A percentile compares a stretch with the other conserved stretches of the same genome.
These are phyloP conservation scores for Penstemon eatonii DNA, from an alignment of 257 asterid species.

Conservation along the genomic window DNA sequence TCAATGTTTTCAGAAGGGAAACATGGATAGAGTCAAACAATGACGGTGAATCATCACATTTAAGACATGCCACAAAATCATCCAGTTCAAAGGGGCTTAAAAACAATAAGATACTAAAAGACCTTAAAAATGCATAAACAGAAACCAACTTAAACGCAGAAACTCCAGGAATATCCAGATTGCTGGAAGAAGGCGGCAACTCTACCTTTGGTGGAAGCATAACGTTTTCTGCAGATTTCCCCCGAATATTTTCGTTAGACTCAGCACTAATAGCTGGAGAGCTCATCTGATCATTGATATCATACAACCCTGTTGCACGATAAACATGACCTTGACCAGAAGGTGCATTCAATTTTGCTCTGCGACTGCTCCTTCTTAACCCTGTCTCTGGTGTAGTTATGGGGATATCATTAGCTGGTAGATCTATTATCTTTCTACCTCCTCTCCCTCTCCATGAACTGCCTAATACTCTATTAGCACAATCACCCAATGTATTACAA, in stretches of 20 bases:
- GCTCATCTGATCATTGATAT: conserved; percentile 36
- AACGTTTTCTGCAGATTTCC: conserved; percentile 30
- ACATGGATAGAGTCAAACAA: conserved; percentile 83
- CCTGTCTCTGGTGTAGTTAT: conserved; percentile 52
- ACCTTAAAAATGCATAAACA: conserved; percentile 87
- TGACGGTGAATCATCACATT: conserved; percentile 55
- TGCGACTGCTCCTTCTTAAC: conserved; percentile 88
- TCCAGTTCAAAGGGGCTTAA: conserved; percentile 89
- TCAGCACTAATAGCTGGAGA: conserved; percentile 67
- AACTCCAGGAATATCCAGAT: conserved; percentile 59
- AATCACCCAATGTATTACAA: conserved; percentile 27
- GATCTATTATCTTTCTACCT: conserved; percentile 58
- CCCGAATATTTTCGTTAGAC: conserved; percentile 49
- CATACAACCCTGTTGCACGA: conserved; percentile 38
- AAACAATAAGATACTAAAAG: conserved; percentile 79
- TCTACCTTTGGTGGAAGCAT: conserved; percentile 62
- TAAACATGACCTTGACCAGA: conserved; percentile 43
- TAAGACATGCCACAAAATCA: conserved; percentile 70
- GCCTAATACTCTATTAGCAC: conserved; percentile 35
- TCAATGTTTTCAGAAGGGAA: conserved; percentile 70
- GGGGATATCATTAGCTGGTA: conserved; percentile 31
- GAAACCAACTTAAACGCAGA: conserved; percentile 68
- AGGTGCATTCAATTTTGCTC: conserved; percentile 47
- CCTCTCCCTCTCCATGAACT: conserved; percentile 44
- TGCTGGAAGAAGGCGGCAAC: conserved; percentile 71